Evolutionary conservation across 225 moss, liverwort and hornwort species (phyloP), one percentile per base, ranked within the genome.

Genomic region (Bryum argenteum): DNA sequence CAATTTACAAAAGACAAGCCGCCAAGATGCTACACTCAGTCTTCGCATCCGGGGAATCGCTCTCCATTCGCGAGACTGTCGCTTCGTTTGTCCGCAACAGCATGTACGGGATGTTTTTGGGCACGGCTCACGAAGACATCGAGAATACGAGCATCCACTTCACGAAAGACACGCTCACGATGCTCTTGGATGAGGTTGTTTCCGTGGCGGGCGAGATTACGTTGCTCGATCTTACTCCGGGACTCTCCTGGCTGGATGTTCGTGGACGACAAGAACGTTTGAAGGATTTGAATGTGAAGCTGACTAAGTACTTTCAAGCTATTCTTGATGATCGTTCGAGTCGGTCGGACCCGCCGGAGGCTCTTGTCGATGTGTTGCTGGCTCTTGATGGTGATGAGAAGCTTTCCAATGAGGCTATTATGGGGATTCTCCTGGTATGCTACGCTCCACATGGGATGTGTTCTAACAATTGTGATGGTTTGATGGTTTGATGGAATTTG

Each of bases 381-480:
- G 71, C 69, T 22, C 52, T 86, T 11, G 71, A 79, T 14, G 83
- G 67, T 14, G 81, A 83, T 18, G 22, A 83, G 28, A 69, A 72
- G 42, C 77, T 89, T 42, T 75, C 89, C 28, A 53, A 64, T 52
- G 76, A 84, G 54, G 86, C 83, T 40, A 75, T 89, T 17, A 86
- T 83, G 87, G 86, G 89, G 56, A 62, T 83, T 71, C 80, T 86
- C 74, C 54, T 89, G 86, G 89, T 86, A 79, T 40, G 71, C 42
- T 8, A 8, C 22, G 58, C 14, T 64, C 6, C 2, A 33, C 33
- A 6, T 33, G 33, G 7, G 33, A 33, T n/a, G n/a, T n/a, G n/a
- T n/a, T n/a, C n/a, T n/a, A n/a, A n/a, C n/a, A n/a, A n/a, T 0
- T 33, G 33, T 6, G 33, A 33, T 33, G 33, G 33, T 33, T 5